phyloP scores from a whole-genome alignment of 345 rosid genomes.

The Citrus inodora region DNA sequence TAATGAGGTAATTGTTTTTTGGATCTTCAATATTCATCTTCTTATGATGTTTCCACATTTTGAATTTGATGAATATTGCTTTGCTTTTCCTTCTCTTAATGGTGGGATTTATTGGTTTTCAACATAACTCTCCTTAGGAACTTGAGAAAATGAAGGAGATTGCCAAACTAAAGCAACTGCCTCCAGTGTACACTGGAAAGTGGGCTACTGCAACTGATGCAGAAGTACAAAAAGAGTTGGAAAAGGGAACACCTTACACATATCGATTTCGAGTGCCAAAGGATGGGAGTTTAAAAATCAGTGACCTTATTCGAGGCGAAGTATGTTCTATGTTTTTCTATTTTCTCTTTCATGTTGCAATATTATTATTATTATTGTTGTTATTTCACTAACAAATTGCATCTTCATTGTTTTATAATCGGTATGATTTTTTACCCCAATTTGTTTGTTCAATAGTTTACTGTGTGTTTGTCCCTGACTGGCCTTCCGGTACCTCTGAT shows the following conservation, averaged over 20 bases:
- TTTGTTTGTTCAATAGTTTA: neutral
- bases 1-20: conserved; percentile 48
- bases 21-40: neutral
- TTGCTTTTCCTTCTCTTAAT: neutral
- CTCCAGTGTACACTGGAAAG: conserved; percentile 82
- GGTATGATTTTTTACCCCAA: neutral
- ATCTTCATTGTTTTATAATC: neutral
- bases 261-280: conserved; percentile 83
- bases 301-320: conserved; percentile 88
- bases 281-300: conserved; percentile 71
- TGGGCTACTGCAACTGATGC: conserved; percentile 78
- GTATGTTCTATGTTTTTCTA: conserved; percentile 35
- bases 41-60: neutral
- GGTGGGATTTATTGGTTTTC: conserved; percentile 1
- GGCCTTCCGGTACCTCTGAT: neutral
- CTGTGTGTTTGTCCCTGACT: neutral
- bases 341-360: neutral
- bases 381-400: neutral
- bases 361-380: neutral
- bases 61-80: neutral
- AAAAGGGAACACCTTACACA: conserved; percentile 74
- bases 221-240: conserved; percentile 71
- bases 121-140: conserved; percentile 42
- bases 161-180: conserved; percentile 65
- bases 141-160: conserved; percentile 91